Evolutionary conservation across 2,329 filamentous ascomycete species (phyloP).

Genomic region (Capronia coronata): DNA sequence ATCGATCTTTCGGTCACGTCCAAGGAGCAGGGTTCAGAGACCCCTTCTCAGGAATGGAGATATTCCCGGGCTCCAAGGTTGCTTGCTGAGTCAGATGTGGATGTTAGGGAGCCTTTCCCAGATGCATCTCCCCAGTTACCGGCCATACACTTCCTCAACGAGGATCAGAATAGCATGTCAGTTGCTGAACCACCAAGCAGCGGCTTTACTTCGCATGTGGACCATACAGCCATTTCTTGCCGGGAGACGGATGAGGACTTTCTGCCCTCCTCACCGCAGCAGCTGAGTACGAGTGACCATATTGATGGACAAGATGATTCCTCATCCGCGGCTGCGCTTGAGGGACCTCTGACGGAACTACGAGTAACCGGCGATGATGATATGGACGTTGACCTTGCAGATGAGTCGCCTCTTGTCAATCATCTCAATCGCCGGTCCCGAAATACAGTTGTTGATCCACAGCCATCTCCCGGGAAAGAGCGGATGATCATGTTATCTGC

Average conservation of each 20-base stretch:
- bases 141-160: conserved; percentile 2
- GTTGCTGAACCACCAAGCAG: conserved; percentile 26
- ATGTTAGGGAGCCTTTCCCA: conserved; percentile 28
- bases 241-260: background rate
- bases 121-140: conserved; percentile 25
- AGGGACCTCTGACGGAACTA: conserved; percentile 21
- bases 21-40: conserved; percentile 1
- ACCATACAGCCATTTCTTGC: background rate
- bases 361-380: conserved; percentile 16
- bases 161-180: conserved; percentile 5
- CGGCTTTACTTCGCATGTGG: conserved; percentile 25
- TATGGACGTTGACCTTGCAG: conserved; percentile 12
- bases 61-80: conserved; percentile 26
- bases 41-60: conserved; percentile 21
- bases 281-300: background rate
- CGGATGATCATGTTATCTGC: conserved; percentile 21
- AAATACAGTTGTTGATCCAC: background rate
- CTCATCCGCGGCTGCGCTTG: conserved; percentile 15
- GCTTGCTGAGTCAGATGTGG: conserved; percentile 22
- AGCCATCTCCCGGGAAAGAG: background rate
- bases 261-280: background rate
- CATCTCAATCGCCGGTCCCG: conserved; percentile 17
- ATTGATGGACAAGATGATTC: background rate
- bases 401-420: conserved; percentile 22
- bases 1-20: background rate